Percentiles rank a stretch among this genome's conserved stretches.
Evolutionary conservation across 148 eudicot genomes (phyloP).

Genomic region (Suaeda aralocaspica): DNA sequence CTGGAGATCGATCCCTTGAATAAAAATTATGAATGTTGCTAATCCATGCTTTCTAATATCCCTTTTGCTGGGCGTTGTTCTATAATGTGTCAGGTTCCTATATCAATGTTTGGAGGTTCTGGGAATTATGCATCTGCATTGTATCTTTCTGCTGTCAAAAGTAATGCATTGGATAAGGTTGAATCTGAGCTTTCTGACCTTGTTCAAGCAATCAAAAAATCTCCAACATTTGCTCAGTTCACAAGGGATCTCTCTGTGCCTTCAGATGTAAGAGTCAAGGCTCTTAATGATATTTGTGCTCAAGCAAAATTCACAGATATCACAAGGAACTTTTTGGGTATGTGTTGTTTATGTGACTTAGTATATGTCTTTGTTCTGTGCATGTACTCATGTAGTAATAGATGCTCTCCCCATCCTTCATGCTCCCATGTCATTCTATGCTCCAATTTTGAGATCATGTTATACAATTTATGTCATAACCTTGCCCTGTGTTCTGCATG

Average conservation of each 20-base stretch:
- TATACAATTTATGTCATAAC: too few species aligned
- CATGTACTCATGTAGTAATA: background rate
- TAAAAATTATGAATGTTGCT: background rate
- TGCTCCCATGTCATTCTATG: background rate
- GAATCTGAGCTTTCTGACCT: conserved; percentile 65
- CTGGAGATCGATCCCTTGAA: background rate
- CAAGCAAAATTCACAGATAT: conserved; percentile 74
- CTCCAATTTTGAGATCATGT: too few species aligned
- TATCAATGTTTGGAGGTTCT: conserved; percentile 71
- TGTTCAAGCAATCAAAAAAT: conserved; percentile 55
- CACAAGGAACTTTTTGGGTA: conserved; percentile 81
- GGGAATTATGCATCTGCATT: conserved; percentile 90
- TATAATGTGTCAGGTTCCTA: conserved; percentile 50
- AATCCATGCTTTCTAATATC: conserved; percentile 1
- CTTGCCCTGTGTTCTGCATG: too few species aligned
- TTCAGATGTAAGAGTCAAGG: conserved; percentile 54
- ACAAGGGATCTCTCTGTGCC: conserved; percentile 68
- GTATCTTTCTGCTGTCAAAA: conserved; percentile 64
- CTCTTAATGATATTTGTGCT: conserved; percentile 48
- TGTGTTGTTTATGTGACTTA: conserved; percentile 7
- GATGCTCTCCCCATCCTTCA: background rate
- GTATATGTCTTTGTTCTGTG: background rate
- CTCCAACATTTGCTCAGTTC: conserved; percentile 59
- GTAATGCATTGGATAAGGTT: conserved; percentile 64
- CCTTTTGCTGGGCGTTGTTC: conserved; percentile 6